A percentile compares a stretch with the other conserved stretches of the same genome.
These are phyloP conservation scores for Cephalotrichum gorgonifer DNA, from an alignment of 2,329 filamentous ascomycete species.

Conservation along the genomic window DNA sequence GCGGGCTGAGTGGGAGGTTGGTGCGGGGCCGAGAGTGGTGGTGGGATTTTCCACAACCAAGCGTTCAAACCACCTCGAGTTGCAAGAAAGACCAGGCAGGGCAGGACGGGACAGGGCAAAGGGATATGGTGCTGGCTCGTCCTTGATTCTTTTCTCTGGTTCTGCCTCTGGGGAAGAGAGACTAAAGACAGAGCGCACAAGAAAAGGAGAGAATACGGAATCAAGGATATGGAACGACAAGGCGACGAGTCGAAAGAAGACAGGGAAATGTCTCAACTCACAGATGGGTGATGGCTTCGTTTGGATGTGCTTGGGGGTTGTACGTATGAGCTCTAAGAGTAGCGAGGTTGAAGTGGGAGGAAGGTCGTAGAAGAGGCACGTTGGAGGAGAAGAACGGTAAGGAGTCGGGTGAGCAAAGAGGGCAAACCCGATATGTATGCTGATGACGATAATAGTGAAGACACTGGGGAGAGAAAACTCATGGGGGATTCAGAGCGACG, in stretches of 20 bases:
- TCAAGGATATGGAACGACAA: too few relatives aligned
- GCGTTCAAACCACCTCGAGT: neutral
- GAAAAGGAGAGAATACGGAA: neutral
- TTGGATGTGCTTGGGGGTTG: too few relatives aligned
- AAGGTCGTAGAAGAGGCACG: neutral
- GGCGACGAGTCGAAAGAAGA: too few relatives aligned
- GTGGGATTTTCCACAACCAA: neutral
- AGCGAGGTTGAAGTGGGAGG: neutral
- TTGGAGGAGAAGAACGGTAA: neutral
- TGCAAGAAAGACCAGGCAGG: neutral
- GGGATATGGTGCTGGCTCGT: too few relatives aligned
- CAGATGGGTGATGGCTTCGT: neutral
- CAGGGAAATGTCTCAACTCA: neutral
- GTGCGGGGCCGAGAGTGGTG: neutral
- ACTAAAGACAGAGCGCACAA: too few relatives aligned
- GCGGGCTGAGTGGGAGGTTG: neutral
- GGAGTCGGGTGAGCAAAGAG: neutral
- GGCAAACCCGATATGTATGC: neutral
- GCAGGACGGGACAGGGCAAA: neutral
- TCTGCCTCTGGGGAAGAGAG: too few relatives aligned
- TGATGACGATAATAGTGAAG: neutral
- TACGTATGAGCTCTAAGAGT: too few relatives aligned
- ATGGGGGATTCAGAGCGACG: neutral
- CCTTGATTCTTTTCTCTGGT: too few relatives aligned
- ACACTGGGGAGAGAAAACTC: neutral